phyloP scores from a whole-genome alignment of 805 yeast species.

The Yamadazyma sp. region DNA sequence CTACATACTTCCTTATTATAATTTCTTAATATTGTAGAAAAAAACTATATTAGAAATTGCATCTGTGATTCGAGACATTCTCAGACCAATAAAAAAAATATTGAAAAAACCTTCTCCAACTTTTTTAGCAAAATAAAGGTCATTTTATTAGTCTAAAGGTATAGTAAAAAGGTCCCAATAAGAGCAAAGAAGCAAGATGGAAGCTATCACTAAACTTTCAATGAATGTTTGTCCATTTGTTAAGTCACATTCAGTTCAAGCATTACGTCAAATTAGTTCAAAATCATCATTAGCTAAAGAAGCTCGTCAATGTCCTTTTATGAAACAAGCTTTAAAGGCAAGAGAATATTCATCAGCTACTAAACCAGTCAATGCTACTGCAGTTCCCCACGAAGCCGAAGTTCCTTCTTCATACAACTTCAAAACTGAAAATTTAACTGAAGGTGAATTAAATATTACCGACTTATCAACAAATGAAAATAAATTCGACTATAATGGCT shows the following conservation, averaged over 20 bases:
- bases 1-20: too few relatives aligned
- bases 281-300: constrained; percentile 45
- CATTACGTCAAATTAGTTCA: constrained; percentile 55
- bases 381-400: constrained; percentile 20
- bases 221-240: constrained; percentile 83
- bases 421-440: constrained; percentile 24
- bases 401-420: constrained; percentile 31
- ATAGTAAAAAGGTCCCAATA: too few relatives aligned
- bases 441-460: constrained; percentile 13
- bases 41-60: too few relatives aligned
- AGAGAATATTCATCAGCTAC: constrained; percentile 48
- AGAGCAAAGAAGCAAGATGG: too few relatives aligned
- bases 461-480: constrained; percentile 45
- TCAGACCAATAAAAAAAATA: too few relatives aligned
- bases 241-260: constrained; percentile 54
- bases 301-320: constrained; percentile 85
- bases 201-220: constrained; percentile 71
- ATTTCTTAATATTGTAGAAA: too few relatives aligned
- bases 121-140: too few relatives aligned
- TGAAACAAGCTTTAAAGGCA: constrained; percentile 70
- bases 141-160: too few relatives aligned
- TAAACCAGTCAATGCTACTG: constrained; percentile 43
- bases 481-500: constrained; percentile 68
- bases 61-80: too few relatives aligned
- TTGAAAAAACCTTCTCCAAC: too few relatives aligned